phyloP scores from a whole-genome alignment of 345 rosid genomes.

The Eucalyptus virginea region DNA sequence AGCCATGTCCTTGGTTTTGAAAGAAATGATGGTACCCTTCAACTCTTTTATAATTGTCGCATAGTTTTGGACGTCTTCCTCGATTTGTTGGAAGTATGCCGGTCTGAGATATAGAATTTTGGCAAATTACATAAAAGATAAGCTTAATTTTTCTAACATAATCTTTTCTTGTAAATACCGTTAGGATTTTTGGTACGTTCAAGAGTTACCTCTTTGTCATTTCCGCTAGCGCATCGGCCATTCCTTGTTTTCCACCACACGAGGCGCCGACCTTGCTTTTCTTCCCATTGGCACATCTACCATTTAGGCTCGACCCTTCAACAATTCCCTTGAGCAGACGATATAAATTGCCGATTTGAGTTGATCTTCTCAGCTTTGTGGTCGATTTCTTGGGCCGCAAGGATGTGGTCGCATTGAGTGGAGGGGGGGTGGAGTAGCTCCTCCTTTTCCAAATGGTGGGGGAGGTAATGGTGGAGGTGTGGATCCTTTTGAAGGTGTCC shows the following conservation, averaged over 20 bases:
- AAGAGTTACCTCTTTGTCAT: conserved; percentile 58
- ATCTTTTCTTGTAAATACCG: neutral
- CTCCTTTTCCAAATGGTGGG: neutral
- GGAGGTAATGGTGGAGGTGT: conserved; percentile 43
- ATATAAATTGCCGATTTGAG: conserved; percentile 60
- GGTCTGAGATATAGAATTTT: conserved; percentile 33
- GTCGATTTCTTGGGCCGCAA: conserved; percentile 59
- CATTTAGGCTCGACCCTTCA: conserved; percentile 44
- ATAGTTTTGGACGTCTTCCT: conserved; percentile 65
- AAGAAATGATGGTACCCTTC: conserved; percentile 37
- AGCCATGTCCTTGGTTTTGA: conserved; percentile 70
- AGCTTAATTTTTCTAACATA: neutral
- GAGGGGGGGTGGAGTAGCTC: conserved; percentile 42
- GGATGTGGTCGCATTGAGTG: conserved; percentile 33
- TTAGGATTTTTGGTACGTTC: neutral
- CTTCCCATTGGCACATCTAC: conserved; percentile 19
- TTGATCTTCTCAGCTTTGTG: conserved; percentile 77
- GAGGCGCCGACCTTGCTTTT: conserved; percentile 9
- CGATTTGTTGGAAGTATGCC: conserved; percentile 79
- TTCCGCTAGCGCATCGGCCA: conserved; percentile 98
- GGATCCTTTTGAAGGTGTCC: neutral
- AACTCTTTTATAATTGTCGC: conserved; percentile 42
- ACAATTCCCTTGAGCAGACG: conserved; percentile 67
- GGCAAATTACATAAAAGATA: neutral
- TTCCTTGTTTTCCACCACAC: conserved; percentile 66